phyloP scores from a whole-genome alignment of 192 early-diverging fungal species.

The Geranomyces variabilis region DNA sequence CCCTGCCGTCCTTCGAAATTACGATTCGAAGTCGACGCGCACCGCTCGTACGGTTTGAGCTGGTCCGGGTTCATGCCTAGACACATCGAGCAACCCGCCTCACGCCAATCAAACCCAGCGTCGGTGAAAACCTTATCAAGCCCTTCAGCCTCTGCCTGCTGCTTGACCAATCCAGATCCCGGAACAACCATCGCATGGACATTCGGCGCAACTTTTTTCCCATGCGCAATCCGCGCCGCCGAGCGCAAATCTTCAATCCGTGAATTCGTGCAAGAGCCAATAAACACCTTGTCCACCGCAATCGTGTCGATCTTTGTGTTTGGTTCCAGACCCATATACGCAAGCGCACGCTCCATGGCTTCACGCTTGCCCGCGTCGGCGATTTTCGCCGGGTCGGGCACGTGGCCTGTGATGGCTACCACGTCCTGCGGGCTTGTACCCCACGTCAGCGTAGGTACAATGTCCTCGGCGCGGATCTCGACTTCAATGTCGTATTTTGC shows the following conservation, averaged over 20 bases:
- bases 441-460: constrained; percentile 70
- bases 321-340: constrained; percentile 68
- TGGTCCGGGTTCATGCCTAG: constrained; percentile 78
- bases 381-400: constrained; percentile 60
- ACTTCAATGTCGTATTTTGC: constrained; percentile 69
- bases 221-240: constrained; percentile 62
- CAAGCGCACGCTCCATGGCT: constrained; percentile 57
- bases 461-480: constrained; percentile 57
- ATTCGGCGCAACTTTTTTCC: constrained; percentile 59
- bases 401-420: constrained; percentile 61
- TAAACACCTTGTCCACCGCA: constrained; percentile 72
- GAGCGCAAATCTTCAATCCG: constrained; percentile 73
- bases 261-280: constrained; percentile 75
- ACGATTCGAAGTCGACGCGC: constrained; percentile 73
- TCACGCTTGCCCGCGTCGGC: constrained; percentile 48
- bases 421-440: constrained; percentile 72
- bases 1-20: constrained; percentile 78
- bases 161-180: constrained; percentile 72
- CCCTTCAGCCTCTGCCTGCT: constrained; percentile 72
- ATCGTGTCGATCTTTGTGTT: constrained; percentile 61
- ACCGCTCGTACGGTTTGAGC: constrained; percentile 67
- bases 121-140: constrained; percentile 68
- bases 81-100: constrained; percentile 74
- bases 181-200: constrained; percentile 74
- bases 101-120: constrained; percentile 74